Percentiles rank a stretch among this genome's conserved stretches.
These are phyloP conservation scores for Clavaria fumosa DNA, from an alignment of 768 basidiomycete genomes.

Conservation along the genomic window DNA sequence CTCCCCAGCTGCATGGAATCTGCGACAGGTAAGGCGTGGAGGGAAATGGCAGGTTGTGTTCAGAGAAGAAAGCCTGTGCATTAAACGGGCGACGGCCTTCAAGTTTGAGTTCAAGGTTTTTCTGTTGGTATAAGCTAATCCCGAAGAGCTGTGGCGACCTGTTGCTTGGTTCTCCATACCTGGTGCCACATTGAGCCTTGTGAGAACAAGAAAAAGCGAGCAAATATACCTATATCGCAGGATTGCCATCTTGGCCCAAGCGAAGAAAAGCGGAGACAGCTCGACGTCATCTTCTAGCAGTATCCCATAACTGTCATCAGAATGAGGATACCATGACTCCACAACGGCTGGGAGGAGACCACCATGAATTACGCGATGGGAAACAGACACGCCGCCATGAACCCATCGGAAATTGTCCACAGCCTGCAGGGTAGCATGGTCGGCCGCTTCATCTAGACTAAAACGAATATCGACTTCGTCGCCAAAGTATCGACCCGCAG, in stretches of 20 bases:
- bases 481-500: constrained; percentile 45
- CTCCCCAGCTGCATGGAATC: constrained; percentile 86
- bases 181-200: constrained; percentile 14
- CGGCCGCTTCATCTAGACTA: constrained; percentile 65
- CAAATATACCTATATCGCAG: constrained; percentile 49
- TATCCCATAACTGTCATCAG: constrained; percentile 60
- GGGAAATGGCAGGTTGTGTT: constrained; percentile 23
- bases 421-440: constrained; percentile 39
- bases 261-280: constrained; percentile 70
- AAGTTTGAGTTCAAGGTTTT: constrained; percentile 56
- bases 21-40: constrained; percentile 70
- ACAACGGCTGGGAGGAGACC: constrained; percentile 73
- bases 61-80: constrained; percentile 41
- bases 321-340: constrained; percentile 77
- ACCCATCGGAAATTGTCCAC: constrained; percentile 40
- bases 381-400: constrained; percentile 41
- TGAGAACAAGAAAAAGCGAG: background rate
- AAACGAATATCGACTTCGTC: constrained; percentile 49
- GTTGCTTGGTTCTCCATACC: constrained; percentile 35
- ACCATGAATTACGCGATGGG: constrained; percentile 64
- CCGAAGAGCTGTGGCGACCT: constrained; percentile 46
- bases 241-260: constrained; percentile 71
- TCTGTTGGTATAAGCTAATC: constrained; percentile 78
- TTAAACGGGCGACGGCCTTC: constrained; percentile 56
- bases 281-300: constrained; percentile 82